phyloP scores from a whole-genome alignment of 2,329 filamentous ascomycete genomes.

The Bretziella fagacearum region DNA sequence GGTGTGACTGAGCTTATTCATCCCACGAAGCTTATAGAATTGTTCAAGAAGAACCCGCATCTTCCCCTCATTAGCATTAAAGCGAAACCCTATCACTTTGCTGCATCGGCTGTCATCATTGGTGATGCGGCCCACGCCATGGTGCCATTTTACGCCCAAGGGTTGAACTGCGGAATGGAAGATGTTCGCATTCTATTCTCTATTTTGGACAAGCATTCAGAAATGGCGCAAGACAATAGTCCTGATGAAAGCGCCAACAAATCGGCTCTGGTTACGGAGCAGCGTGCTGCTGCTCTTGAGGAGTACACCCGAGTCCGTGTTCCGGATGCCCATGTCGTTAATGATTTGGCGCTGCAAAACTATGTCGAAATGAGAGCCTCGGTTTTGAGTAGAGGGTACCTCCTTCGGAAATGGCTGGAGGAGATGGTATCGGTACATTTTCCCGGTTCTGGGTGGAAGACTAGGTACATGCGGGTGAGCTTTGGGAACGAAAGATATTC shows the following conservation, averaged over 20 bases:
- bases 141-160: constrained; percentile 96
- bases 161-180: constrained; percentile 92
- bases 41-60: constrained; percentile 71
- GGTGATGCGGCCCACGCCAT: constrained; percentile 95
- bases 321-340: constrained; percentile 74
- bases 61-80: constrained; percentile 88
- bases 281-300: constrained; percentile 47
- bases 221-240: constrained; percentile 28
- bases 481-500: constrained; percentile 89
- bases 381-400: constrained; percentile 62
- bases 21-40: constrained; percentile 47
- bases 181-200: constrained; percentile 81
- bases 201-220: constrained; percentile 52
- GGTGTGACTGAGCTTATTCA: constrained; percentile 62
- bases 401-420: constrained; percentile 69
- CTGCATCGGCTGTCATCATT: constrained; percentile 60
- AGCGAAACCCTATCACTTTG: constrained; percentile 73
- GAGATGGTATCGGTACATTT: constrained; percentile 63
- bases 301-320: constrained; percentile 61
- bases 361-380: constrained; percentile 87
- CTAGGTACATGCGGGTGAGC: constrained; percentile 80
- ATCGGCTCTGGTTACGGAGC: constrained; percentile 31
- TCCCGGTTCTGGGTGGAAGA: constrained; percentile 70
- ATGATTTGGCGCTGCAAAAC: constrained; percentile 77
- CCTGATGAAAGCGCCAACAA: constrained; percentile 22